Percentiles rank a stretch among this genome's conserved stretches.
Conservation (phyloP, 2,329 filamentous ascomycete genomes). For the Calonectria hawksworthii region DNA sequence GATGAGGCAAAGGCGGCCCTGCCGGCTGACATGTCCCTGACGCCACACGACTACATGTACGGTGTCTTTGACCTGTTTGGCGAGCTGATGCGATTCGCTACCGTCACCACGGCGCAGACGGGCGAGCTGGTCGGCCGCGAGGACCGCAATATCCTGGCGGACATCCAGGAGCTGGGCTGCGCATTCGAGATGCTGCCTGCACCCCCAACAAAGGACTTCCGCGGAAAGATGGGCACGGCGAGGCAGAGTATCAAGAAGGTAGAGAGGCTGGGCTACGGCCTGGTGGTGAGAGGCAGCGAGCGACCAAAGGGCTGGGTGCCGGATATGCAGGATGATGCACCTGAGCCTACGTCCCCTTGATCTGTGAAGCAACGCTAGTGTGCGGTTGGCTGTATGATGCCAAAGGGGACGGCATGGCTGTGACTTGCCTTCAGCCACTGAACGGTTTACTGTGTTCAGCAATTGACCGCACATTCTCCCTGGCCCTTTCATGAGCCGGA, state of each 20-base stretch:
- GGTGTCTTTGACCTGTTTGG: constrained; percentile 95
- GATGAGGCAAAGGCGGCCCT: constrained; percentile 69
- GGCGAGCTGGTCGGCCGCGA: constrained; percentile 63
- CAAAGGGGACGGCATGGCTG: neutral
- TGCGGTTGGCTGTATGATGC: neutral
- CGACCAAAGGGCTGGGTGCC: constrained; percentile 93
- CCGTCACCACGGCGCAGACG: constrained; percentile 85
- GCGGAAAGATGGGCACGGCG: constrained; percentile 90
- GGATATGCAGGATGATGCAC: constrained; percentile 68
- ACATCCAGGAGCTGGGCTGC: constrained; percentile 83
- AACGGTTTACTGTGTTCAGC: neutral
- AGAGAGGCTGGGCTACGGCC: constrained; percentile 88
- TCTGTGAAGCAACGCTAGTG: neutral
- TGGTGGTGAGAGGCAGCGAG: constrained; percentile 89
- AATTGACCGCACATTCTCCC: neutral
- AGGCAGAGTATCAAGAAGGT: constrained; percentile 92
- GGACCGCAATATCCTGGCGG: constrained; percentile 77
- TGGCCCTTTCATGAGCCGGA: neutral
- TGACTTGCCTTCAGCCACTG: neutral
- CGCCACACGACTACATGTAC: constrained; percentile 87
- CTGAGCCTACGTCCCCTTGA: constrained; percentile 47
- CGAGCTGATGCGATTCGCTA: constrained; percentile 97
- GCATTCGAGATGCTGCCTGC: constrained; percentile 81
- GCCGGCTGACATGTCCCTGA: constrained; percentile 72
- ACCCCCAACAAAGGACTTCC: constrained; percentile 69